Conservation (phyloP, 164 flowering plant genomes). For the Houttuynia cordata region DNA sequence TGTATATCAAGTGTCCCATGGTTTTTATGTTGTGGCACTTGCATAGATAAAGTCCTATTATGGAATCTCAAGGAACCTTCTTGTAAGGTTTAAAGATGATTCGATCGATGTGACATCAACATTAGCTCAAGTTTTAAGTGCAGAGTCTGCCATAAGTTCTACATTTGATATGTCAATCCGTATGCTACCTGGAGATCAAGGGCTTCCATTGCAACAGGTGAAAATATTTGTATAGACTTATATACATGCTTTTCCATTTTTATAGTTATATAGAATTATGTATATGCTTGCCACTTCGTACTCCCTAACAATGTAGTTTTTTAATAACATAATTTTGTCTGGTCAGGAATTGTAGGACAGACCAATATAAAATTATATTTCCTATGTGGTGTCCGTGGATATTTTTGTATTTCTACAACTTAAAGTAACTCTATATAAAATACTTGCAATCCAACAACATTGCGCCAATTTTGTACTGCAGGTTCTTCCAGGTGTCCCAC, state of each 20-base stretch:
- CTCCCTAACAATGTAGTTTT: no score
- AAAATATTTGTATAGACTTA: neutral
- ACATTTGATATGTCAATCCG: constrained; percentile 81
- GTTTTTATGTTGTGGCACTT: neutral
- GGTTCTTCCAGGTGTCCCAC: constrained; percentile 86
- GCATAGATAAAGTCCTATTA: constrained; percentile 72
- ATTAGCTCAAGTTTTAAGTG: constrained; percentile 66
- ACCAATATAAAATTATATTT: neutral
- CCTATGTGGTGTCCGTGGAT: neutral
- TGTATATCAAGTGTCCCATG: no score
- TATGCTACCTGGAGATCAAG: constrained; percentile 75
- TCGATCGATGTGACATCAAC: constrained; percentile 73
- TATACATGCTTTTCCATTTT: no score
- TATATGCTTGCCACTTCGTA: no score
- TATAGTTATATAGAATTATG: no score
- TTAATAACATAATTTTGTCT: no score
- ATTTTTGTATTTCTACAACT: neutral
- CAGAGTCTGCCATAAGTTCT: constrained; percentile 75
- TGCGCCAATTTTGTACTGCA: constrained; percentile 14
- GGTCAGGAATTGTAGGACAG: no score
- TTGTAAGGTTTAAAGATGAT: constrained; percentile 86
- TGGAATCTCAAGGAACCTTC: constrained; percentile 78
- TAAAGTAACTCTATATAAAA: no score
- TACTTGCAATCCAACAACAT: neutral
- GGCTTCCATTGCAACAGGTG: constrained; percentile 84